Base-by-base conservation (phyloP, 1,284 basidiomycete species). In the Cryptococcus maquisensis region DNA sequence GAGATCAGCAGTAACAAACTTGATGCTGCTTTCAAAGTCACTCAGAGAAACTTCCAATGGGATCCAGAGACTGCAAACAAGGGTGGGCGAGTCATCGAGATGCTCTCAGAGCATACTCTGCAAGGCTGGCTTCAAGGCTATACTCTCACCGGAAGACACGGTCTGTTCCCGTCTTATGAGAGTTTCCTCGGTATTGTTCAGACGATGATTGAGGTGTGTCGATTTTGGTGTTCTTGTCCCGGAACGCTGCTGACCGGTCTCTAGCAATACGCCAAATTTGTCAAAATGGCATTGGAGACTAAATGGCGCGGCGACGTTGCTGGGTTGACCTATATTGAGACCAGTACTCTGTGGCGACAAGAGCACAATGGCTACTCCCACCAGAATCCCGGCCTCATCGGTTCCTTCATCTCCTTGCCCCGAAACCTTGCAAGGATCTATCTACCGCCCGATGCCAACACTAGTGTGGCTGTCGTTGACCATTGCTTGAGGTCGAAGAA, bases 71-170 rank as follows among this genome's bases (percentile, higher is more conserved):
- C 64, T 9, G 83, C 78, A 12, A 79, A 83, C 56, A 72, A 71
- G 41, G 89, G 42, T 38, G 90, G 89, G 0, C 83, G 89, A 12
- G 84, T 93, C 49, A 81, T 91, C 56, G 90, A 94, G 76, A 90
- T 92, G 64, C 82, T 93, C 24, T 89, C 86, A 2, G 88, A 92
- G 74, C 89, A 92, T 69, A 91, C 88, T 2, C 86, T 88, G 57
- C 87, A 93, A 72, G 90, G 86, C 21, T 90, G 88, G 84, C 78
- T 90, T 21, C 87, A 91, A 72, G 89, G 89, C 2, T 92, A 90
- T 72, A 88, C 86, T 45, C 54, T 71, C 39, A 78, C 77, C 16
- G 79, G 90, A 16, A 82, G 90, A 37, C 87, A 87, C 1, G 88
- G 83, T 23, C 78, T 94, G 26, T 90, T 94, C 83, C 89, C 90